These are phyloP conservation scores for Triadica sebifera DNA, from an alignment of 345 rosid species.

Conservation along the genomic window DNA sequence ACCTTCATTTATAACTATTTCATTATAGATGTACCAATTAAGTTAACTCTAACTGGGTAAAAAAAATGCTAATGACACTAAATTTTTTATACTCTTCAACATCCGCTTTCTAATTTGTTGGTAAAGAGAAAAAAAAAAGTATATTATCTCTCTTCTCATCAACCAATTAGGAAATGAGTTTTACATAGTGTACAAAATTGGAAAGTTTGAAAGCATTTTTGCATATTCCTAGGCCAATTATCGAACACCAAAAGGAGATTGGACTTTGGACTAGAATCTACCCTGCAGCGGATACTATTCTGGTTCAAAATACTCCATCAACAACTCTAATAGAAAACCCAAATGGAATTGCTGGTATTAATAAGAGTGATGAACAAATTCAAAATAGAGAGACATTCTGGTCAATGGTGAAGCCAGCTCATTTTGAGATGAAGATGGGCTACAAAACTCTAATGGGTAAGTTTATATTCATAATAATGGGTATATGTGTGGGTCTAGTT, in stretches of 20 bases:
- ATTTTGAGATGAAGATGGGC: conserved; percentile 75
- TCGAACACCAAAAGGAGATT: conserved; percentile 65
- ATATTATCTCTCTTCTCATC: no score
- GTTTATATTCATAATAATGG: conserved; percentile 41
- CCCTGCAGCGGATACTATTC: conserved; percentile 40
- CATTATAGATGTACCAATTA: no score
- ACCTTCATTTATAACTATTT: no score
- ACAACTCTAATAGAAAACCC: conserved; percentile 59
- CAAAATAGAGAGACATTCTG: conserved; percentile 64
- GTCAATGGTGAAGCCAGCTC: conserved; percentile 63
- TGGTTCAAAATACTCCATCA: conserved; percentile 69
- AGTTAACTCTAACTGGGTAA: no score
- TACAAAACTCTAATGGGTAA: conserved; percentile 58
- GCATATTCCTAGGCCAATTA: conserved; percentile 64
- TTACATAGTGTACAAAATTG: no score
- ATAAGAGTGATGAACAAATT: conserved; percentile 56
- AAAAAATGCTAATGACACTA: no score
- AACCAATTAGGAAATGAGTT: no score
- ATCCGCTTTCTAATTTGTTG: no score
- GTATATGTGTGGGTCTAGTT: conserved; percentile 55
- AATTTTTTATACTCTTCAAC: no score
- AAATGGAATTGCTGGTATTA: conserved; percentile 60
- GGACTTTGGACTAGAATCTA: conserved; percentile 75
- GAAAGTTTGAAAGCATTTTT: no score
- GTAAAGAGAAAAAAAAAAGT: no score